A percentile compares a stretch with the other conserved stretches of the same genome.
Evolutionary conservation across 192 early-diverging fungal species (phyloP).

Genomic region (Coemansia sp.): DNA sequence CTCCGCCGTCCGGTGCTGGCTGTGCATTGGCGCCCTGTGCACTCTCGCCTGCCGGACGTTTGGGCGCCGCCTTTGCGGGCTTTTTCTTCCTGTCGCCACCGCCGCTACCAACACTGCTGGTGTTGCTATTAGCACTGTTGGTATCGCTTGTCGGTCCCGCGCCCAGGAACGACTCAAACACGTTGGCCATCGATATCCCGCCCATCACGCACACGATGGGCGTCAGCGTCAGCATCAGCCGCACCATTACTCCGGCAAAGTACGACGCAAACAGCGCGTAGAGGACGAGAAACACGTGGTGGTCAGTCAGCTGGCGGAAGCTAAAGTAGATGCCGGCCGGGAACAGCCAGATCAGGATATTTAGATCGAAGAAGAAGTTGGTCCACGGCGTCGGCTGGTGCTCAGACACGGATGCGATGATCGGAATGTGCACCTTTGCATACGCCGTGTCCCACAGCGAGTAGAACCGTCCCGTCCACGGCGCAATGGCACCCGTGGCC

Average conservation of each 20-base stretch:
- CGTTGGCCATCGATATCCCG: conserved; percentile 84
- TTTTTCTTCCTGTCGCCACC: conserved; percentile 31
- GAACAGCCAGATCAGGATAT: conserved; percentile 94
- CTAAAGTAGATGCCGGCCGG: conserved; percentile 98
- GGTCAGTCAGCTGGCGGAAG: conserved; percentile 91
- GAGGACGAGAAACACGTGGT: conserved; percentile 97
- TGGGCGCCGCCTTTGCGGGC: not conserved
- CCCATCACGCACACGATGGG: conserved; percentile 95
- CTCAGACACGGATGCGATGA: conserved; percentile 99
- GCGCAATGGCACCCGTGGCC: conserved; percentile 85
- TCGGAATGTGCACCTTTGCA: conserved; percentile 98
- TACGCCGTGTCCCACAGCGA: conserved; percentile 99
- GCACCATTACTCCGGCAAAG: conserved; percentile 99
- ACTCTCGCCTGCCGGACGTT: not conserved
- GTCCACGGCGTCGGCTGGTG: conserved; percentile 99
- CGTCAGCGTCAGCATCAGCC: conserved; percentile 96
- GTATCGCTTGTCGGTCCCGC: conserved; percentile 8
- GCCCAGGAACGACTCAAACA: conserved; percentile 85
- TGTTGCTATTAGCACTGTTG: not conserved
- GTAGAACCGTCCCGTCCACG: conserved; percentile 99
- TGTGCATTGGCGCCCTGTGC: not conserved
- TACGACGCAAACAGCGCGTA: conserved; percentile 98
- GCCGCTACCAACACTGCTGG: conserved; percentile 17
- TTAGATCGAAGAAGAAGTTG: conserved; percentile 98
- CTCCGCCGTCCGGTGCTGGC: not conserved